Base-by-base conservation (phyloP, 495 filamentous ascomycete genomes). In the Talaromyces liani region DNA sequence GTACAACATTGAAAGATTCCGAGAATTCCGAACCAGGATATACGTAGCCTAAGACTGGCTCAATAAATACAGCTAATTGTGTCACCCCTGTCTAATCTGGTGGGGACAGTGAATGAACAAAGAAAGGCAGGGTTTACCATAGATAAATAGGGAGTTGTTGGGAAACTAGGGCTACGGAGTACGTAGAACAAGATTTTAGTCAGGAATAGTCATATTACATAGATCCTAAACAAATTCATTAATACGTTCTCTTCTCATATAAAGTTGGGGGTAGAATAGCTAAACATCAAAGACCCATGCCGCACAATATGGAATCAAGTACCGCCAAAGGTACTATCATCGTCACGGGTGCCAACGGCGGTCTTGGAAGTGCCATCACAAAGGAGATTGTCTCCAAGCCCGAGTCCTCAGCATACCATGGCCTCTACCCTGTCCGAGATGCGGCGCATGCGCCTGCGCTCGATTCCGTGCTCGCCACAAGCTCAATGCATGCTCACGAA, bases 331-430 rank as follows among this genome's bases (percentile, higher is more conserved):
- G 73, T 25, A 75, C 74, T 18, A 66, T 81, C 24, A 63, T 82
- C 25, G 66, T 81, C 58, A 82, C 78, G n/a, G 78, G 78, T 12
- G 78, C 78, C 20, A 78, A 75, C 47, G 69, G 75, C 64, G 29
- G 75, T 7, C 68, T 79, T 20, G 79, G 70, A 3, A 67, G 74
- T 47, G 70, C 70, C 24, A 68, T 73, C 0, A 69, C 75, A 8
- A 58, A 71, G n/a, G 66, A 76, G 33, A 67, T 80, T 29, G 66
- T 80, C n/a, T 41, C 59, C 24, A 64, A 65, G 4, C 69, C 76
- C 34, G 53, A 55, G 53, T 55, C 63, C 72, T 6, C 60, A 66
- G 16, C 70, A 77, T 64, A 71, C 71, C 5, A 67, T 75, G 12
- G 36, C 82, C 22, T 73, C 77, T 27, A 73, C 74, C 8, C 27